Percentiles rank a stretch among this genome's conserved stretches.
These are phyloP conservation scores for Cryphonectria parasitica DNA, from an alignment of 2,329 filamentous ascomycete genomes.

Conservation along the genomic window DNA sequence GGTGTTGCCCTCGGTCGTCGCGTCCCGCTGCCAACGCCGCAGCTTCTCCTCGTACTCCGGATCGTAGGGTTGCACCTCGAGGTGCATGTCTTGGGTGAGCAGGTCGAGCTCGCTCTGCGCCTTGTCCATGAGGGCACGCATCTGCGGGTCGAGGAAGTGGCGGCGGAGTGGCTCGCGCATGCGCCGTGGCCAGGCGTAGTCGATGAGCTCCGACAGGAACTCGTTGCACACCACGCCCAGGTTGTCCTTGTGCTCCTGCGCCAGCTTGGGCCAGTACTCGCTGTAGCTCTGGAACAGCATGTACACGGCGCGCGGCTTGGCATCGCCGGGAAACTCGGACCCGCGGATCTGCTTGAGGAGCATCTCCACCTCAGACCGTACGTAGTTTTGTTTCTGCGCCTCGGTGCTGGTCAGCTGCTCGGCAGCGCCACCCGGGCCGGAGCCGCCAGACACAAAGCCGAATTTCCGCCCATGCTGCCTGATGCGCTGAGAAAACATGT, in stretches of 20 bases:
- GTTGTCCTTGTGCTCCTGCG: conserved; percentile 59
- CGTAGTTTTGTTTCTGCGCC: conserved; percentile 52
- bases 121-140: conserved; percentile 50
- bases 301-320: conserved; percentile 56
- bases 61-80: conserved; percentile 58
- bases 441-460: conserved; percentile 42
- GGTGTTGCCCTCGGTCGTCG: conserved; percentile 46
- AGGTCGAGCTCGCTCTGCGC: conserved; percentile 51
- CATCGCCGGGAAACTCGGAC: conserved; percentile 57
- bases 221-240: conserved; percentile 58
- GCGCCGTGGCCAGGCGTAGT: conserved; percentile 53
- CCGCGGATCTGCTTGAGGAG: conserved; percentile 55
- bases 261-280: conserved; percentile 55
- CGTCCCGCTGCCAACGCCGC: conserved; percentile 50
- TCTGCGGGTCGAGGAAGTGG: conserved; percentile 54
- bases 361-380: conserved; percentile 51
- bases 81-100: conserved; percentile 54
- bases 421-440: conserved; percentile 33
- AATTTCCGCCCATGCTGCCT: conserved; percentile 55
- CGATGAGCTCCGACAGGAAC: conserved; percentile 55
- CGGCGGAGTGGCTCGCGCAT: conserved; percentile 56
- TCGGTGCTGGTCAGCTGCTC: conserved; percentile 16
- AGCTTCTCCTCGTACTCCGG: conserved; percentile 57
- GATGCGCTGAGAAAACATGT: conserved; percentile 52
- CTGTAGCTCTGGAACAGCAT: conserved; percentile 59